A percentile compares a stretch with the other conserved stretches of the same genome.
Conservation (phyloP, 768 basidiomycete genomes). For the Tulasnella calospora region DNA sequence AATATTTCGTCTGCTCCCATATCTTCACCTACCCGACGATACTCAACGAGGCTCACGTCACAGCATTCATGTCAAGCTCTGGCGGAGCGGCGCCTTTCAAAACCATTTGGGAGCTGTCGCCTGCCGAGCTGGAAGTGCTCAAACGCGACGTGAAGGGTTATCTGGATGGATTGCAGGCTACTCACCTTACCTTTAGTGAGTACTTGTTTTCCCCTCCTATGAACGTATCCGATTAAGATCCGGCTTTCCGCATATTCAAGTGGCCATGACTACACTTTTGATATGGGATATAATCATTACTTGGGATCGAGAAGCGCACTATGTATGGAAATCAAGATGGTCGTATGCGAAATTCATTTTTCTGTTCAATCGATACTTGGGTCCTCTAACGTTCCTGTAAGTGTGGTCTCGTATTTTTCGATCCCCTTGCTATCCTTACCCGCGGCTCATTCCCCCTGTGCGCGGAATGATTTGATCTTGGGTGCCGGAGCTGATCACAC, state of each 20-base stretch:
- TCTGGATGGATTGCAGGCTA: not conserved
- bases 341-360: not conserved
- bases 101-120: not conserved
- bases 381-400: not conserved
- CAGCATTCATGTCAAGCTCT: not conserved
- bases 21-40: not conserved
- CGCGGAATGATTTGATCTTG: not conserved
- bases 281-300: conserved; percentile 16
- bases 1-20: not conserved
- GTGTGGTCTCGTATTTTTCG: not conserved
- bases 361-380: conserved; percentile 1
- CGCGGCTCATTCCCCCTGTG: not conserved
- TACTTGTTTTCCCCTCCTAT: not conserved
- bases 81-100: not conserved
- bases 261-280: not conserved
- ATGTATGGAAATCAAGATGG: conserved; percentile 16
- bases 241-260: not conserved
- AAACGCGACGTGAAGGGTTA: not conserved
- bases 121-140: not conserved
- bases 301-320: conserved; percentile 13
- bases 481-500: not conserved
- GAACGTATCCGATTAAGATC: not conserved
- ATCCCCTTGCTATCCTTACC: not conserved
- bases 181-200: not conserved
- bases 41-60: not conserved